Percentiles rank a stretch among this genome's conserved stretches.
phyloP scores from a whole-genome alignment of 75 land plant genomes.

The Cupressus sempervirens region DNA sequence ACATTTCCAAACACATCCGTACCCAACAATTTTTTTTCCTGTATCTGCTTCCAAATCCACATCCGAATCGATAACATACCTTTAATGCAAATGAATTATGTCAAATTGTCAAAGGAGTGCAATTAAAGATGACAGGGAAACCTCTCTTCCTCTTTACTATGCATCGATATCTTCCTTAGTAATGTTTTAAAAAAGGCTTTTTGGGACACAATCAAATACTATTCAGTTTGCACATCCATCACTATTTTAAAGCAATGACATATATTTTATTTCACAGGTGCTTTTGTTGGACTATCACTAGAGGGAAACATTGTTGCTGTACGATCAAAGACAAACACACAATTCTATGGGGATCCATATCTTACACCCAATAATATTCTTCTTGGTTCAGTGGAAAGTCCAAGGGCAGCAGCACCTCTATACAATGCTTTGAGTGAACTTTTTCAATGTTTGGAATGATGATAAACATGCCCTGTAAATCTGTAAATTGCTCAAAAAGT shows the following conservation, averaged over 20 bases:
- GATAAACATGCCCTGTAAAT: not conserved
- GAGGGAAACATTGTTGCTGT: slow-evolving; percentile 72
- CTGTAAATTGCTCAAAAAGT: not conserved
- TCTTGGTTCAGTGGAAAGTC: slow-evolving; percentile 58
- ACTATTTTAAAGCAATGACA: not conserved
- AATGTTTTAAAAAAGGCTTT: not conserved
- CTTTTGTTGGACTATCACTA: slow-evolving; percentile 77
- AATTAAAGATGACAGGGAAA: not conserved
- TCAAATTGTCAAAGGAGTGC: not conserved
- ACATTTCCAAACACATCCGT: too few species aligned
- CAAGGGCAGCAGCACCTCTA: slow-evolving; percentile 70
- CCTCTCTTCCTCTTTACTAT: not conserved
- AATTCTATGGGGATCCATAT: slow-evolving; percentile 89
- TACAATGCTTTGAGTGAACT: slow-evolving; percentile 63
- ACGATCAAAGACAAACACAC: slow-evolving; percentile 52
- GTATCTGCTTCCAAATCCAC: too few species aligned
- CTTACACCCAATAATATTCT: slow-evolving; percentile 68
- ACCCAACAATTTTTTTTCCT: too few species aligned
- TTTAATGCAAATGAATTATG: not conserved
- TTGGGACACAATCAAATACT: not conserved
- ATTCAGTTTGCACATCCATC: not conserved
- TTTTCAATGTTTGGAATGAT: slow-evolving; percentile 18
- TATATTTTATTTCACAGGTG: slow-evolving; percentile 43
- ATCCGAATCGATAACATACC: too few species aligned
- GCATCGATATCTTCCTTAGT: not conserved